Evolutionary conservation across 352 stramenopile genomes (phyloP), one percentile per base, ranked within the genome.

Genomic region (Phytophthora parvispora): DNA sequence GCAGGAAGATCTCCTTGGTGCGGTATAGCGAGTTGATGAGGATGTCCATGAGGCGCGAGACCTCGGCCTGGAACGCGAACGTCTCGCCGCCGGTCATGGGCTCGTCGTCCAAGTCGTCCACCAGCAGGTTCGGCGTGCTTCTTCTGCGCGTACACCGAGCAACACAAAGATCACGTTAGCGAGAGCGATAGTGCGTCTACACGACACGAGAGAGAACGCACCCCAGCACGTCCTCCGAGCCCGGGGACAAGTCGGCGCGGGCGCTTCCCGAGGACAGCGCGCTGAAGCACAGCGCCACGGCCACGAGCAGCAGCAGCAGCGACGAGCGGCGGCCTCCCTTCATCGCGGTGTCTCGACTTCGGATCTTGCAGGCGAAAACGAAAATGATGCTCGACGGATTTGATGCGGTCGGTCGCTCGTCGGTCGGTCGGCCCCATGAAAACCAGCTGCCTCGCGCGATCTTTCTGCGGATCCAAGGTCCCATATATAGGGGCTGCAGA

Each of bases 21-120:
- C 96, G 95, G 84, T 97, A 97, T 38, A 99, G 84, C 63, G 96
- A 99, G 79, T 99, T 99, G 78, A 99, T 99, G 68, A 99, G 97
- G 77, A 99, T 99, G 81, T 99, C 98, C 86, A 99, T 98, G 73
- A 99, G 94, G 6, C 98, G 95, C 62, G 97, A 98, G 22, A 99
- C 98, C 74, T 99, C 97, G 43, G 97, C 97, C 65, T 98, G 93
- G 80, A 98, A 98, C 61, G 88, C 91, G 50, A 97, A 98, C 59
- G 87, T 94, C 67, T 98, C 94, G 50, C 89, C 87, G 4, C 72
- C 77, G 2, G 31, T 65, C 38, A 84, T 32, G n/a, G 75, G 74
- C 58, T 74, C 56, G 27, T 80, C 72, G 15, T 87, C 64, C 36
- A 91, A 67, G 20, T 86, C 80, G 36, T 91, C 72, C 40, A 87